phyloP scores from a whole-genome alignment of 257 asterid species.

The Ajuga chamaepitys region DNA sequence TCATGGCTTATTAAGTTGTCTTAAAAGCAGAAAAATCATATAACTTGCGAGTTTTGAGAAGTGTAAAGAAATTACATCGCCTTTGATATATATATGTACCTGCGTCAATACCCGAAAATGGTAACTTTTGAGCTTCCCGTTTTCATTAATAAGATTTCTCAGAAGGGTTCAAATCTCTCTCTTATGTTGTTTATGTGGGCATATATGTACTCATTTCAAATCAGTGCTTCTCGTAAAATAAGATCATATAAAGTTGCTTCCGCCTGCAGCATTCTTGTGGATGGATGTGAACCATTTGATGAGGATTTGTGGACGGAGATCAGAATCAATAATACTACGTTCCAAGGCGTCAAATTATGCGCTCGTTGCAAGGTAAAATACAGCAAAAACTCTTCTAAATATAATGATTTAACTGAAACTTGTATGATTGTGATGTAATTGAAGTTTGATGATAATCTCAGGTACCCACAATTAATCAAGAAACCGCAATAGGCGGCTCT shows the following conservation, averaged over 20 bases:
- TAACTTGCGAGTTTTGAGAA: neutral
- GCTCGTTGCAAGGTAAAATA: constrained; percentile 55
- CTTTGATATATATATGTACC: neutral
- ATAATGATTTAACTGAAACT: too few species aligned
- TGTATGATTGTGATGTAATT: too few species aligned
- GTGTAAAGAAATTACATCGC: neutral
- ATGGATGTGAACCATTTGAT: constrained; percentile 58
- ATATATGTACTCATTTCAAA: too few species aligned
- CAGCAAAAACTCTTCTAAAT: neutral
- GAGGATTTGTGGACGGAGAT: constrained; percentile 65
- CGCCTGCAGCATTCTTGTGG: constrained; percentile 44
- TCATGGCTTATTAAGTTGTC: neutral
- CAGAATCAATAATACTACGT: constrained; percentile 33
- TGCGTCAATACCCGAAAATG: too few species aligned
- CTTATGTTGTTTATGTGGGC: too few species aligned
- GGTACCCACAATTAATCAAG: constrained; percentile 62
- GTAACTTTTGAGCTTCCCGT: too few species aligned
- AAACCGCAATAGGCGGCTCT: constrained; percentile 29
- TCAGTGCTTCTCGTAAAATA: neutral
- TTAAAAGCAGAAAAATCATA: neutral
- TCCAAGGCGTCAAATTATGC: constrained; percentile 61
- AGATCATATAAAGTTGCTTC: neutral
- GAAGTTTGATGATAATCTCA: neutral
- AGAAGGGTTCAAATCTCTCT: too few species aligned
- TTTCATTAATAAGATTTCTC: too few species aligned